These are phyloP conservation scores for Setomelanomma holmii DNA, from an alignment of 2,329 filamentous ascomycete genomes.

Conservation along the genomic window DNA sequence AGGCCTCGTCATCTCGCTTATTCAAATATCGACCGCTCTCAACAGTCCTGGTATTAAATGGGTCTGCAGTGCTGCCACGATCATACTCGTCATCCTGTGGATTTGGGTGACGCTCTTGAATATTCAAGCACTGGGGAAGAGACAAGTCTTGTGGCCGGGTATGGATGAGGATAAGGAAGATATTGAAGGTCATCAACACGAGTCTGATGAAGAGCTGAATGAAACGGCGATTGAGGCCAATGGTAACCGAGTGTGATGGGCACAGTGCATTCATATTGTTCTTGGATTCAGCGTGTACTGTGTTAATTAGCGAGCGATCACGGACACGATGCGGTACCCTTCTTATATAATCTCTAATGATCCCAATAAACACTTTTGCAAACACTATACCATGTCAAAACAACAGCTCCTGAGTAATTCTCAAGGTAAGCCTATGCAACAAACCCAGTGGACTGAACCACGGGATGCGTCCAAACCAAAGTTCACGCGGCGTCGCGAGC, in stretches of 20 bases:
- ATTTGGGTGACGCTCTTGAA: conserved; percentile 60
- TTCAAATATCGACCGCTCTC: conserved; percentile 60
- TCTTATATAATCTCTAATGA: background rate
- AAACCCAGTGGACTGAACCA: no score
- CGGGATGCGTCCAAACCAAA: background rate
- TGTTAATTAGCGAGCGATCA: no score
- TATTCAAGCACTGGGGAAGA: conserved; percentile 55
- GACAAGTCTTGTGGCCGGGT: conserved; percentile 63
- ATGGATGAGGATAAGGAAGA: conserved; percentile 65
- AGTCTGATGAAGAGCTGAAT: conserved; percentile 15
- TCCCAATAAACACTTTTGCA: background rate
- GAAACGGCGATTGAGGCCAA: background rate
- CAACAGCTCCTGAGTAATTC: background rate
- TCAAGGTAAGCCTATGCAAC: background rate
- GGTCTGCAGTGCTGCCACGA: conserved; percentile 62
- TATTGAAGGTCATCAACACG: conserved; percentile 19
- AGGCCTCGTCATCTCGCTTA: conserved; percentile 64
- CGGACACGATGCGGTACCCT: no score
- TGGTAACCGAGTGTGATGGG: background rate
- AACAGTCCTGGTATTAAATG: conserved; percentile 60
- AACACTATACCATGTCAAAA: background rate
- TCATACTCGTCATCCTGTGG: conserved; percentile 62
- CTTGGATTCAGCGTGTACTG: background rate
- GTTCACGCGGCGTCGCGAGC: background rate
- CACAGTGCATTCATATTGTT: background rate